Base-by-base conservation (phyloP, 2,329 filamentous ascomycete genomes). In the Hirsutella rhossiliensis region DNA sequence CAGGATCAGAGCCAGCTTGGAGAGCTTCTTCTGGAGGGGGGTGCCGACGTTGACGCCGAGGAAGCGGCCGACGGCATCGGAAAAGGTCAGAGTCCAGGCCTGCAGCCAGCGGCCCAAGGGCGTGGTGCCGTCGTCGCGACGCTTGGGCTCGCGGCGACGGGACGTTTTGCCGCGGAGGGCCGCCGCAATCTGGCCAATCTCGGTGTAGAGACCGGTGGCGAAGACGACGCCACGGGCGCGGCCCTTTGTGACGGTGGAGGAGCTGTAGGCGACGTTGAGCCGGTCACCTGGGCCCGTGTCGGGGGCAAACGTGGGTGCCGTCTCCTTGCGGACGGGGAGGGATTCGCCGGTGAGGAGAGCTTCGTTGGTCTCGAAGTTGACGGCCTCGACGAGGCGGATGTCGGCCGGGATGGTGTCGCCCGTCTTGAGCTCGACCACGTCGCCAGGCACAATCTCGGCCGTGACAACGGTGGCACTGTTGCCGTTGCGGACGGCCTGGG, bases 311-410 rank as follows among this genome's bases (percentile, higher is more conserved):
- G 68, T 67, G 19, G 59, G 56, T 19, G 64, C 58, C 7, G 68
- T 56, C 52, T 73, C 64, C 62, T 82, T 75, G 56, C 65, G 67
- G 2, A 78, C 72, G 17, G 78, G 77, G 0, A 80, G 63, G 9
- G 78, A 80, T 57, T 82, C 78, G 41, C 78, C 78, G 2, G 78
- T 82, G 12, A 82, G 67, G 18, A 80, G 66, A 1, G 77, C 76
- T 56, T 82, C 78, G 48, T 87, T 80, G 49, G 78, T 82, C 52
- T 80, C 78, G 37, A 81, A 72, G 58, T 84, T 84, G 64, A 82
- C 72, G 20, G 68, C 72, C 48, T 80, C 73, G 32, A 78, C 52
- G 2, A 73, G 54, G 42, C 75, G 67, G 7, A 80, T 58, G 51
- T 81, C 78, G 4, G 76, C 77, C 18, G 77, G 76, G 20, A 80